phyloP scores from a whole-genome alignment of 2,329 filamentous ascomycete genomes.

The Periglandula ipomoeae region DNA sequence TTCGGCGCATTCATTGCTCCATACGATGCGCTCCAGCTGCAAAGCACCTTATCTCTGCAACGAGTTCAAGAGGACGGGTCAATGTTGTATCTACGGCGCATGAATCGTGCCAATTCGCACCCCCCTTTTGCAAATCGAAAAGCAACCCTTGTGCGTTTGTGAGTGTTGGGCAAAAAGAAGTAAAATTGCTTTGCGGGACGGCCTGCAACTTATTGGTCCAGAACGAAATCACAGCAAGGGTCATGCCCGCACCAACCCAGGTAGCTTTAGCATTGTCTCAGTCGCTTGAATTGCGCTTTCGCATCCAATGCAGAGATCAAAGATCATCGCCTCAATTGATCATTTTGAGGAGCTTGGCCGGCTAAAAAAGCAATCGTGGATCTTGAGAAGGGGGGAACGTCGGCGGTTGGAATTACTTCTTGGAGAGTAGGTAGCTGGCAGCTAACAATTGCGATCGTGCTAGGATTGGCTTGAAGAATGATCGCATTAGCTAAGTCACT shows the following conservation, averaged over 20 bases:
- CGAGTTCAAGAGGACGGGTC: background rate
- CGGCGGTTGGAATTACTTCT: too few relatives aligned
- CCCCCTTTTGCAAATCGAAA: background rate
- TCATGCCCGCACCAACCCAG: background rate
- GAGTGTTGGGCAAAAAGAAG: background rate
- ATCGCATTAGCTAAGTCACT: too few relatives aligned
- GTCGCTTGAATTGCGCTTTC: background rate
- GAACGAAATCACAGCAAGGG: background rate
- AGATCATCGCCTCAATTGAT: background rate
- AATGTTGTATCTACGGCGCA: background rate
- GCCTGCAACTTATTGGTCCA: background rate
- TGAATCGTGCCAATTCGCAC: background rate
- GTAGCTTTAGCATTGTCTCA: background rate
- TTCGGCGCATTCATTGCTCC: too few relatives aligned
- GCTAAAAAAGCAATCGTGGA: background rate
- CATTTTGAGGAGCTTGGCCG: background rate
- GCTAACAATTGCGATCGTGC: too few relatives aligned
- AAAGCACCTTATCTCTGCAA: too few relatives aligned
- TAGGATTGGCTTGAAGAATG: too few relatives aligned
- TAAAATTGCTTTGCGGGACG: background rate
- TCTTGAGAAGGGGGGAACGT: too few relatives aligned
- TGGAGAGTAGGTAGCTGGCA: too few relatives aligned
- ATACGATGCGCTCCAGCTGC: too few relatives aligned
- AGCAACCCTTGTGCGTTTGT: background rate
- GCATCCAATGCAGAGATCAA: background rate